Percentiles rank a stretch among this genome's conserved stretches.
Evolutionary conservation across 2,329 filamentous ascomycete species (phyloP).

Genomic region (Penicillium sp.): DNA sequence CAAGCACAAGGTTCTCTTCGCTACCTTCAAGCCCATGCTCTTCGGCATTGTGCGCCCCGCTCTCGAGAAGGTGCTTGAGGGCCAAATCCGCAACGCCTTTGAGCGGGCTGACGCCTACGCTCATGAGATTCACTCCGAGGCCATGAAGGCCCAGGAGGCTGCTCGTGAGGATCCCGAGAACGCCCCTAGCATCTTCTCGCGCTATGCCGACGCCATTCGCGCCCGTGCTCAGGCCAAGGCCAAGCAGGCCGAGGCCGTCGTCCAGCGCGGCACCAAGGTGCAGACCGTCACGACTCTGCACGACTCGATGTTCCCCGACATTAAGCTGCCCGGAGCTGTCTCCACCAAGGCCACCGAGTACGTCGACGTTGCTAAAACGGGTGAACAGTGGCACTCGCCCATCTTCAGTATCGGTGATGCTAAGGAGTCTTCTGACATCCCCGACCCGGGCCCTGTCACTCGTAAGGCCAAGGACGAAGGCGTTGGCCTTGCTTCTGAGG

Average conservation of each 20-base stretch:
- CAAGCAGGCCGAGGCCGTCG: slow-evolving; percentile 62
- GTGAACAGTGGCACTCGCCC: slow-evolving; percentile 89
- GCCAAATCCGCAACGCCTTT: slow-evolving; percentile 79
- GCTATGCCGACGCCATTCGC: slow-evolving; percentile 72
- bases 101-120: slow-evolving; percentile 66
- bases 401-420: slow-evolving; percentile 84
- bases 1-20: slow-evolving; percentile 87
- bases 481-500: slow-evolving; percentile 7
- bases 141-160: slow-evolving; percentile 64
- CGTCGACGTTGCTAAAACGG: slow-evolving; percentile 78
- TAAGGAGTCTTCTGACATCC: slow-evolving; percentile 65
- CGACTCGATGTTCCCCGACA: slow-evolving; percentile 85
- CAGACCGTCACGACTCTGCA: slow-evolving; percentile 81
- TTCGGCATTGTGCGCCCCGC: slow-evolving; percentile 78
- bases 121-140: slow-evolving; percentile 76
- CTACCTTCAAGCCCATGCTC: slow-evolving; percentile 77
- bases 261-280: slow-evolving; percentile 62
- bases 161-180: slow-evolving; percentile 65
- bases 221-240: slow-evolving; percentile 69
- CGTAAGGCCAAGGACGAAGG: slow-evolving; percentile 52
- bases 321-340: slow-evolving; percentile 80
- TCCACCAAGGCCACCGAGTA: slow-evolving; percentile 92
- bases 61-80: slow-evolving; percentile 81
- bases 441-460: slow-evolving; percentile 49
- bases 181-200: slow-evolving; percentile 75